Base-by-base conservation (phyloP, 2,329 filamentous ascomycete genomes). In the Akanthomyces dipterigenus region DNA sequence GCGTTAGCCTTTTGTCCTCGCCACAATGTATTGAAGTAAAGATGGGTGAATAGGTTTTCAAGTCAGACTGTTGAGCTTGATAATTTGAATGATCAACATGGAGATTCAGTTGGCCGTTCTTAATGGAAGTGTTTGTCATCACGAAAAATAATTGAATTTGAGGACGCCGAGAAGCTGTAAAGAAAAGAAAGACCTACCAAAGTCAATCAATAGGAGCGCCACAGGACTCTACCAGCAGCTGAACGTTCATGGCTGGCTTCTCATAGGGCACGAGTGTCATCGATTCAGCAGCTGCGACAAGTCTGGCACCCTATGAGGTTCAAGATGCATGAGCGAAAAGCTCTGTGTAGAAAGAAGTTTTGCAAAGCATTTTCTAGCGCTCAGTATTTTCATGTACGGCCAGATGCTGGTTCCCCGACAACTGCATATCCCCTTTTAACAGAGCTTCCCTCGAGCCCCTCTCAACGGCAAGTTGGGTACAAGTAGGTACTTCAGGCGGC, bases 1-100 rank as follows among this genome's bases (percentile, higher is more conserved):
- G 43, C 24, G 53, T 62, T 57, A 62, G 60, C 60, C n/a, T 51
- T 50, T 45, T 42, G 34, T 20, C 3, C 16, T 20, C 11, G 12
- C 20, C 14, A 43, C 9, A 40, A 11, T 36, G 20, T 24, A 12
- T n/a, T 42, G 11, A 12, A 60, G 43, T 63, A 58, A 61, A 57
- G 45, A 55, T 40, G 55, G 62, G 62, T 62, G 24, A 51, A 14
- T 28, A 16, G 45, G 24, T 20, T 20, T 62, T 66, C 34, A 40
- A 55, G 66, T 85, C 82, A 86, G 82, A 86, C 80, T 84, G 80
- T 84, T 84, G 81, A 85, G 82, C 82, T 85, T 85, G 82, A 84
- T 81, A 76, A 74, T 75, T 79, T 77, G 75, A 76, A 66, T 69
- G 70, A 85, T 63, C 82, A 80, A 84, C 82, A 85, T 79, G 67